A percentile compares a stretch with the other conserved stretches of the same genome.
phyloP scores from a whole-genome alignment of 2,329 filamentous ascomycete species.

The Fusarium devonianum region DNA sequence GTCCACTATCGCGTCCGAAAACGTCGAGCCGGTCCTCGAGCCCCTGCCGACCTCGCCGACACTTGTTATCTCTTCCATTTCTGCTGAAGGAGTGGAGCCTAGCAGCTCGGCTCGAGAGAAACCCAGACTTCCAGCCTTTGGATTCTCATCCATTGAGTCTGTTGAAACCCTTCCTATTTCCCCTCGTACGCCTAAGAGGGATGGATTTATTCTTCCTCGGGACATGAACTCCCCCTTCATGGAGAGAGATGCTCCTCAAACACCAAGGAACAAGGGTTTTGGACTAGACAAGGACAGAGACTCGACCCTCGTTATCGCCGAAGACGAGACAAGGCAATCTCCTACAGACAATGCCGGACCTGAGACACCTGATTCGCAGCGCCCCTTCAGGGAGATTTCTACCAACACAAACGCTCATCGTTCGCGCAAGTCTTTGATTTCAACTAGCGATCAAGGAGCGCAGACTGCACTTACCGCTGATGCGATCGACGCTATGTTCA shows the following conservation, averaged over 20 bases:
- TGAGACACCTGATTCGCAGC: conserved; percentile 62
- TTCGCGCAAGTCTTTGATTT: conserved; percentile 49
- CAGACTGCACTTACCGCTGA: conserved; percentile 86
- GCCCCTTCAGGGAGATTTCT: conserved; percentile 69
- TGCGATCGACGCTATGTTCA: conserved; percentile 79
- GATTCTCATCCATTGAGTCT: conserved; percentile 55
- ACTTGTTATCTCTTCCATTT: conserved; percentile 49
- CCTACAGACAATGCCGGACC: conserved; percentile 50
- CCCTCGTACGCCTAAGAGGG: conserved; percentile 60
- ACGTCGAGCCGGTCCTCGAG: conserved; percentile 47
- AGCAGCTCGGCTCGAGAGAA: conserved; percentile 43
- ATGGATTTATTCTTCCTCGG: conserved; percentile 64
- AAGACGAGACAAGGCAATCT: conserved; percentile 69
- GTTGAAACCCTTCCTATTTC: conserved; percentile 56
- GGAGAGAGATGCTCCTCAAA: conserved; percentile 47
- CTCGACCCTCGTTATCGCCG: conserved; percentile 61
- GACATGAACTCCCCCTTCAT: conserved; percentile 48
- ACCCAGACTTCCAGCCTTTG: conserved; percentile 44
- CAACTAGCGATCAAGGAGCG: conserved; percentile 73
- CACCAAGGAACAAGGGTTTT: conserved; percentile 46
- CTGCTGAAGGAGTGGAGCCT: conserved; percentile 50
- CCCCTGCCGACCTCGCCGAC: conserved; percentile 33
- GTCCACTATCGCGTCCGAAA: conserved; percentile 41
- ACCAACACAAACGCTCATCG: conserved; percentile 58
- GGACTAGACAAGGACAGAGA: conserved; percentile 49